These are phyloP conservation scores for Calonectria pseudoreteaudii DNA, from an alignment of 2,329 filamentous ascomycete genomes.

Conservation along the genomic window DNA sequence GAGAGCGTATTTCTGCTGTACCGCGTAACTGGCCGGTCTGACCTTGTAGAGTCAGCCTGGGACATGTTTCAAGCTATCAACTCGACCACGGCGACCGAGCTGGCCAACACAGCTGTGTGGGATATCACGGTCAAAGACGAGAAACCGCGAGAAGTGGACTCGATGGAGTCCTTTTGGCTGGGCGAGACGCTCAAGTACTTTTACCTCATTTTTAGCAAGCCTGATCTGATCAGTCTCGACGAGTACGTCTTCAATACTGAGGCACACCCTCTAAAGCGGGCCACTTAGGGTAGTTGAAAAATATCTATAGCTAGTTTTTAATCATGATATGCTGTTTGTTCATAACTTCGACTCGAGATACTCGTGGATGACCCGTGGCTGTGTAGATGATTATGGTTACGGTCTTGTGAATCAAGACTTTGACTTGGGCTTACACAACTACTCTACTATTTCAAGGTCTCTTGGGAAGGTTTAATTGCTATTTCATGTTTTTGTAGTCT, in stretches of 20 bases:
- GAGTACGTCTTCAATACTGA: slow-evolving; percentile 44
- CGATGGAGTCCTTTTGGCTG: slow-evolving; percentile 65
- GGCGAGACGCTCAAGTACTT: slow-evolving; percentile 47
- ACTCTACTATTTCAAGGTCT: not conserved
- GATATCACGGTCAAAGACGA: slow-evolving; percentile 50
- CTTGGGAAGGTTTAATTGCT: not conserved
- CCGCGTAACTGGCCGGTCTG: slow-evolving; percentile 60
- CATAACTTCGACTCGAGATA: not conserved
- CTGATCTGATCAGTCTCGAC: slow-evolving; percentile 58
- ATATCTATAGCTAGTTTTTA: slow-evolving; percentile 2
- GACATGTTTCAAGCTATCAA: slow-evolving; percentile 64
- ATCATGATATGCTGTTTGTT: not conserved
- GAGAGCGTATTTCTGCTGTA: slow-evolving; percentile 67
- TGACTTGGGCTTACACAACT: not conserved
- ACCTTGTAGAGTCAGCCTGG: slow-evolving; percentile 64
- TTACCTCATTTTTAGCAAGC: slow-evolving; percentile 42
- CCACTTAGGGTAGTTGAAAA: slow-evolving; percentile 10
- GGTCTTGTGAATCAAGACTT: not conserved
- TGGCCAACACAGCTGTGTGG: slow-evolving; percentile 62
- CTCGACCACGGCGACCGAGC: slow-evolving; percentile 58
- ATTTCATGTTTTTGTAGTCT: no score
- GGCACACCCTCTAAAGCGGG: slow-evolving; percentile 37
- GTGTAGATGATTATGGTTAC: not conserved
- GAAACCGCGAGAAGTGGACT: slow-evolving; percentile 60
- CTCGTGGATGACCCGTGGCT: not conserved